phyloP scores from a whole-genome alignment of 495 filamentous ascomycete species.

The Penicillium daleae region DNA sequence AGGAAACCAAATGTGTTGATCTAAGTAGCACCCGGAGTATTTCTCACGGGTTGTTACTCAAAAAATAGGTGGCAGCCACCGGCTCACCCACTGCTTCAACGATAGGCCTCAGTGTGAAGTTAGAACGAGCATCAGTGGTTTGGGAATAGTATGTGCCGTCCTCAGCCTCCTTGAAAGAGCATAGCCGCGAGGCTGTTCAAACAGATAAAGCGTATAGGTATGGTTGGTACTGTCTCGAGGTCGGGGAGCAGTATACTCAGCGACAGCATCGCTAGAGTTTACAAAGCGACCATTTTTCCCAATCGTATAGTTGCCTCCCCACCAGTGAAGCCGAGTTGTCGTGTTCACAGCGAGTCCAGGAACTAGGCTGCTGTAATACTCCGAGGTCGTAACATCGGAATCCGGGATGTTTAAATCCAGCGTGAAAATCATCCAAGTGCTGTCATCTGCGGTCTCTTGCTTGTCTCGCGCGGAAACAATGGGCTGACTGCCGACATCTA shows the following conservation, averaged over 20 bases:
- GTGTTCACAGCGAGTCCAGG: conserved; percentile 9
- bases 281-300: conserved; percentile 7
- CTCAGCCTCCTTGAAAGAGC: neutral
- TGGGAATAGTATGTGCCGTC: conserved; percentile 11
- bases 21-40: neutral
- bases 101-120: conserved; percentile 11
- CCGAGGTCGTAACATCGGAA: conserved; percentile 15
- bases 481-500: conserved; percentile 4
- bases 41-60: conserved; percentile 6
- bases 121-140: neutral
- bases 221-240: conserved; percentile 14
- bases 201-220: conserved; percentile 11
- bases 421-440: conserved; percentile 14
- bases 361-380: conserved; percentile 9
- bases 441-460: neutral
- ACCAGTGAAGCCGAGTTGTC: conserved; percentile 15
- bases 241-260: conserved; percentile 11
- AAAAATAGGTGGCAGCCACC: conserved; percentile 11
- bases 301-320: conserved; percentile 16
- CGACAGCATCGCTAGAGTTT: conserved; percentile 12
- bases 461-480: conserved; percentile 1
- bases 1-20: too few relatives aligned
- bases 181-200: conserved; percentile 9
- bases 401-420: conserved; percentile 15
- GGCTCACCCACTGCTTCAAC: conserved; percentile 14